Conservation (phyloP, 2,329 filamentous ascomycete species). For the Cladophialophora bantiana region DNA sequence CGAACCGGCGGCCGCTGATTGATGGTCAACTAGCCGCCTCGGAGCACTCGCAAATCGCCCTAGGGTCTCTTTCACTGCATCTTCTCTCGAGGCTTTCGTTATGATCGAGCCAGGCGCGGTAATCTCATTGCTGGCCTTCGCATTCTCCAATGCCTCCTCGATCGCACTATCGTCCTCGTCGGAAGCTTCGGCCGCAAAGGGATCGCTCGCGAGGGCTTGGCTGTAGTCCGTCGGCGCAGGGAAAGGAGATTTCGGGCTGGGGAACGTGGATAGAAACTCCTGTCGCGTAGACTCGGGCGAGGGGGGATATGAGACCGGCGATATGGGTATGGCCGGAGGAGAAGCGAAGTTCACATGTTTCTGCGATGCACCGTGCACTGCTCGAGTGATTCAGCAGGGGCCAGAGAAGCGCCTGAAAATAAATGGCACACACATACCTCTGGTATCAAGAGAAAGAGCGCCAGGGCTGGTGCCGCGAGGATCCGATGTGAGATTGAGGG, state of each 20-base stretch:
- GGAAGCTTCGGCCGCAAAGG: constrained; percentile 47
- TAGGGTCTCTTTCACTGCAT: constrained; percentile 38
- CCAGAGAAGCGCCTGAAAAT: not conserved
- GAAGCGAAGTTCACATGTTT: constrained; percentile 41
- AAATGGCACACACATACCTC: constrained; percentile 30
- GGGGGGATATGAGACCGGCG: constrained; percentile 38
- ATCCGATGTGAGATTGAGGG: constrained; percentile 31
- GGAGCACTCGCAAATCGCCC: constrained; percentile 37
- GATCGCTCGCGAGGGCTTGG: constrained; percentile 47
- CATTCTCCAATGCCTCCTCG: constrained; percentile 41
- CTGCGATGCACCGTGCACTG: constrained; percentile 30
- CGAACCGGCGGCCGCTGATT: constrained; percentile 1
- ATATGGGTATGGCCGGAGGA: constrained; percentile 39
- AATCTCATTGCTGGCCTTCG: constrained; percentile 39
- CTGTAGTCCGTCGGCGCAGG: constrained; percentile 29
- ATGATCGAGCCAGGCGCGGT: constrained; percentile 21
- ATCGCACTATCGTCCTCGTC: constrained; percentile 43
- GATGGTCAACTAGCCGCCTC: constrained; percentile 13
- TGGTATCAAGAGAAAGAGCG: constrained; percentile 38
- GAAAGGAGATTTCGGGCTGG: constrained; percentile 24
- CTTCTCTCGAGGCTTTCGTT: constrained; percentile 6
- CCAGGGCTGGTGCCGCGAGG: constrained; percentile 31
- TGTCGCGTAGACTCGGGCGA: constrained; percentile 40
- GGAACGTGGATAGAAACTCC: constrained; percentile 29
- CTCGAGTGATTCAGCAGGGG: constrained; percentile 9